These are phyloP conservation scores for Cairneyella variabilis DNA, from an alignment of 495 filamentous ascomycete species.

Conservation along the genomic window DNA sequence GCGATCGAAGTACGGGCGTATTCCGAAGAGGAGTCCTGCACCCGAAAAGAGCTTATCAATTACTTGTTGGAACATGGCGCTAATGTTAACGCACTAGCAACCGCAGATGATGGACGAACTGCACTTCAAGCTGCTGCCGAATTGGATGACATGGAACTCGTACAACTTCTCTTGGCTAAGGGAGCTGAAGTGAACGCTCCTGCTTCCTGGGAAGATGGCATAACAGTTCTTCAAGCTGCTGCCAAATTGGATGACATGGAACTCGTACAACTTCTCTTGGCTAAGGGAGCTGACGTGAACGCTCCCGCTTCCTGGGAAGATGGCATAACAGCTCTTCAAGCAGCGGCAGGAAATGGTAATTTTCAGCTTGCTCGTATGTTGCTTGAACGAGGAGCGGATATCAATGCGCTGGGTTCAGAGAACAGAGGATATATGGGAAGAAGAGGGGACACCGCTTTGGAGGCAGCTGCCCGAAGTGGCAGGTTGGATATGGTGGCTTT, in stretches of 20 bases:
- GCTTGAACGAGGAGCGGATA: constrained; percentile 14
- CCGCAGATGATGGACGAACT: neutral
- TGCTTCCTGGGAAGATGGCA: neutral
- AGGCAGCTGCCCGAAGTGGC: constrained; percentile 12
- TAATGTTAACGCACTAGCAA: constrained; percentile 1
- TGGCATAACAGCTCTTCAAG: constrained; percentile 16
- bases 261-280: constrained; percentile 13
- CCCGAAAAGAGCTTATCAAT: neutral
- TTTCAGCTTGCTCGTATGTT: constrained; percentile 14
- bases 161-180: neutral
- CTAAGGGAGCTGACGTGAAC: constrained; percentile 13
- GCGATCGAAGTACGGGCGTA: no score
- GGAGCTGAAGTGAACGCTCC: constrained; percentile 9
- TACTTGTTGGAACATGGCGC: neutral
- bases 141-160: neutral
- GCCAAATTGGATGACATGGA: neutral
- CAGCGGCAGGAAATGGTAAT: constrained; percentile 17
- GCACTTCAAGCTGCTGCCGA: constrained; percentile 23
- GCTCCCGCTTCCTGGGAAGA: neutral
- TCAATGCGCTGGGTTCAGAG: constrained; percentile 13
- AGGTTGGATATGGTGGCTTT: constrained; percentile 11
- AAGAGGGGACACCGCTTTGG: constrained; percentile 28
- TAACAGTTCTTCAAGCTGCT: constrained; percentile 5
- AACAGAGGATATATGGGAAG: no score
- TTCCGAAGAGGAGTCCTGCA: neutral